Percentiles rank a stretch among this genome's conserved stretches.
These are phyloP conservation scores for Monilinia fructicola DNA, from an alignment of 2,329 filamentous ascomycete species.

Conservation along the genomic window DNA sequence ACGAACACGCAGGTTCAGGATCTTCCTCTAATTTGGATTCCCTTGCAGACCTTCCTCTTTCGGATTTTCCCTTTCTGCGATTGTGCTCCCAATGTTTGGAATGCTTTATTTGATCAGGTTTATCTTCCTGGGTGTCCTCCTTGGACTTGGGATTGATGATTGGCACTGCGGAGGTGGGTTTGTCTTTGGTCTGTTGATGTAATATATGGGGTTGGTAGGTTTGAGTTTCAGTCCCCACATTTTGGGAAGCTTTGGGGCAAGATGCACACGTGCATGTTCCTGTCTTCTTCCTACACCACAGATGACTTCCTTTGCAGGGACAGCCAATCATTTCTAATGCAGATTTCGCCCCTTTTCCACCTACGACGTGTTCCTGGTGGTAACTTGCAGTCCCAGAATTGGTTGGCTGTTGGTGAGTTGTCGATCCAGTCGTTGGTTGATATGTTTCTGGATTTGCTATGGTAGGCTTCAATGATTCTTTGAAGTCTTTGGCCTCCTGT, in stretches of 20 bases:
- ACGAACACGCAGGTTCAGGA: not conserved
- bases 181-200: not conserved
- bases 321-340: not conserved
- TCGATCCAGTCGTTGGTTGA: not conserved
- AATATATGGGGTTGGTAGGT: not conserved
- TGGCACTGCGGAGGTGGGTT: not conserved
- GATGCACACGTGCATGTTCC: slow-evolving; percentile 17
- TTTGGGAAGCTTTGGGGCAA: slow-evolving; percentile 17
- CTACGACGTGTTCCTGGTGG: not conserved
- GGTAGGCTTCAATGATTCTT: slow-evolving; percentile 3
- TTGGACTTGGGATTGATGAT: not conserved
- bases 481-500: slow-evolving; percentile 3
- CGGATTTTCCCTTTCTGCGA: not conserved
- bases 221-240: not conserved
- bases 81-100: not conserved
- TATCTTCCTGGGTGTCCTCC: not conserved
- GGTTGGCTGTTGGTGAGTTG: not conserved
- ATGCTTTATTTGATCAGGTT: not conserved
- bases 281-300: slow-evolving; percentile 17
- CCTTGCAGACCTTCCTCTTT: not conserved
- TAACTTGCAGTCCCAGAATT: not conserved
- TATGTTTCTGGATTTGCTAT: not conserved
- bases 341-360: not conserved
- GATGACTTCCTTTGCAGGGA: slow-evolving; percentile 20
- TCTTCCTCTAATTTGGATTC: not conserved